phyloP scores from a whole-genome alignment of 257 asterid species.

The Lycium ferocissimum region DNA sequence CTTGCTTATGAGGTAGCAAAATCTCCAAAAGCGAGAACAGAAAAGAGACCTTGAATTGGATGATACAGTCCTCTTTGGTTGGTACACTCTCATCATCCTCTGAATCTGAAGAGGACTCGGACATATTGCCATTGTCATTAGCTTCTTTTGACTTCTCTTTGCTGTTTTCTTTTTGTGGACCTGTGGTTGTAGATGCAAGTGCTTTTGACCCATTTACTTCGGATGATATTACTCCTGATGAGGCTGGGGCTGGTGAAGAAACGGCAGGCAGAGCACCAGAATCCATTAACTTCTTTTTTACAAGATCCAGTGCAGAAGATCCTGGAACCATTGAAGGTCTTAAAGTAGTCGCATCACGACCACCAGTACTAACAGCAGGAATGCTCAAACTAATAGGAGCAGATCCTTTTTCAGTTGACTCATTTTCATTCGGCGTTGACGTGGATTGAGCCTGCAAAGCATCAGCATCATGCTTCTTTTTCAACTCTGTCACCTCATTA shows the following conservation, averaged over 20 bases:
- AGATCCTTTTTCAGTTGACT: conserved; percentile 66
- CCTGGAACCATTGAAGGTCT: conserved; percentile 62
- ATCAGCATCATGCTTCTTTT: conserved; percentile 78
- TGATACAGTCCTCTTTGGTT: conserved; percentile 79
- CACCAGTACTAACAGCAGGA: conserved; percentile 95
- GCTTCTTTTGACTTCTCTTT: conserved; percentile 72
- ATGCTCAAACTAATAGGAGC: conserved; percentile 71
- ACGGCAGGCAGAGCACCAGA: conserved; percentile 67
- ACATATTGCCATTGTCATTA: conserved; percentile 70
- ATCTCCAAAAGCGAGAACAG: conserved; percentile 2
- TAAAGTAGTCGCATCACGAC: conserved; percentile 83
- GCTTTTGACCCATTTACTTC: conserved; percentile 75
- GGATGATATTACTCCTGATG: conserved; percentile 51
- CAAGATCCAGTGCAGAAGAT: conserved; percentile 94
- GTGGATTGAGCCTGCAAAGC: conserved; percentile 58
- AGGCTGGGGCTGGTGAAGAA: conserved; percentile 62
- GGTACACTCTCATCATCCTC: conserved; percentile 93
- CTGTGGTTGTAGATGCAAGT: conserved; percentile 53
- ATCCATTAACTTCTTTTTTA: conserved; percentile 95
- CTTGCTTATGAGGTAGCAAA: conserved; percentile 10
- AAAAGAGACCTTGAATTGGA: conserved; percentile 78
- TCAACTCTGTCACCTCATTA: conserved; percentile 72
- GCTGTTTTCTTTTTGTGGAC: conserved; percentile 61
- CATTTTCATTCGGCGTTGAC: conserved; percentile 49
- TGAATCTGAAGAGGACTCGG: conserved; percentile 91